These are phyloP conservation scores for Cytospora leucostoma DNA, from an alignment of 2,329 filamentous ascomycete species.

Conservation along the genomic window DNA sequence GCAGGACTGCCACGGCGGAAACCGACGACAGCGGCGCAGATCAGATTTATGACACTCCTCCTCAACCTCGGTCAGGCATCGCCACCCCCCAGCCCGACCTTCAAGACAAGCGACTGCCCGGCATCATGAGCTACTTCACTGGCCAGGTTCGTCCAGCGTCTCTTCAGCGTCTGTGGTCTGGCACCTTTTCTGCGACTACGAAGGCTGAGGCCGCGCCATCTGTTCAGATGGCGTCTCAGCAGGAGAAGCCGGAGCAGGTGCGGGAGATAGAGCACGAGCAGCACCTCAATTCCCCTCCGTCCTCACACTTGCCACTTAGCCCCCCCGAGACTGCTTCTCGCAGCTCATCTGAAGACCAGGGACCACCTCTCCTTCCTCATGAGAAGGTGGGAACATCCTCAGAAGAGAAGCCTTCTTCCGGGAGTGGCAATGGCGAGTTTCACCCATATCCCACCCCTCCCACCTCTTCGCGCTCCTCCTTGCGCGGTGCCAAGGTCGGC, in stretches of 20 bases:
- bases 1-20: constrained; percentile 59
- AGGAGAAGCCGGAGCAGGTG: constrained; percentile 27
- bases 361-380: constrained; percentile 42
- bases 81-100: constrained; percentile 92
- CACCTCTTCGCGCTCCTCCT: constrained; percentile 50
- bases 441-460: constrained; percentile 61
- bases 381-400: constrained; percentile 39
- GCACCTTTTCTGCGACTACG: constrained; percentile 43
- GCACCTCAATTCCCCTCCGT: constrained; percentile 29
- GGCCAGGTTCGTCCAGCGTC: constrained; percentile 96
- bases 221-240: constrained; percentile 31
- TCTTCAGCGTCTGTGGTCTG: constrained; percentile 54
- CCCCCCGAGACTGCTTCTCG: constrained; percentile 31
- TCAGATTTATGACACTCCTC: constrained; percentile 81
- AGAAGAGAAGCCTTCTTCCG: constrained; percentile 36
- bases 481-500: constrained; percentile 46
- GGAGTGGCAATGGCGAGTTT: constrained; percentile 34
- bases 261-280: constrained; percentile 17
- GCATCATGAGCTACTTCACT: constrained; percentile 91
- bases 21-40: constrained; percentile 67
- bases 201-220: constrained; percentile 40
- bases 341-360: constrained; percentile 31
- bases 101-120: constrained; percentile 90
- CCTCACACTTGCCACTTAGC: constrained; percentile 31
- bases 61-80: constrained; percentile 72